Evolutionary conservation across 108 stramenopile genomes (phyloP), one percentile per base, ranked within the genome.

Genomic region (Mediolabrus comicus): DNA sequence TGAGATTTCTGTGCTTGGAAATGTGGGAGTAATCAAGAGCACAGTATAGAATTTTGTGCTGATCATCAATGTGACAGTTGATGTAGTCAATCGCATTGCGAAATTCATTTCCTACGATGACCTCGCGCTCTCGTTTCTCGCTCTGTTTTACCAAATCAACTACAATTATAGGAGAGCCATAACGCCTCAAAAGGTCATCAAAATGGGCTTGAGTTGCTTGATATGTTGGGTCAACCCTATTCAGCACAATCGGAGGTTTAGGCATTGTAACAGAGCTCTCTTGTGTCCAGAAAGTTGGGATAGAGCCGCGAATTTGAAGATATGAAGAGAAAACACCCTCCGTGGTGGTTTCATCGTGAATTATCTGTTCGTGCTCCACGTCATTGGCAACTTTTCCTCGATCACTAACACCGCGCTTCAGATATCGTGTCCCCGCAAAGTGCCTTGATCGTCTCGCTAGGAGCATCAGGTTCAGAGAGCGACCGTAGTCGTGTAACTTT

Each of bases 261-360:
- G 99, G 97, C 84, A 97, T 89, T 0, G 96, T 95, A 10, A 98
- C 88, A 38, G 81, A 85, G 19, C 87, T 88, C 64, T 97, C 97
- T 80, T 99, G 99, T 1, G 95, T 92, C 99, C 99, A 99, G 71
- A 84, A 98, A 4, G 95, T 97, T 13, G 99, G 99, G 63, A 98
- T 97, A 27, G 92, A 95, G 3, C 98, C 98, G 1, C 99, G 91
- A 30, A 98, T 89, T 72, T 99, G 99, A 56, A 98, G 67, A 59
- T 75, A 98, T 2, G 92, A 87, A 3, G 92, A 91, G 69, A 98
- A 95, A 2, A 83, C 79, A 11, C 95, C 96, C 53, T 93, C 86
- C 12, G 84, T 75, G 29, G 80, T 85, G n/a, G 86, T 82, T 66
- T 96, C 93, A 58, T 95, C 96, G 38, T 98, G 95, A 28, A 98